These are phyloP conservation scores for Sporothrix mexicana DNA, from an alignment of 2,329 filamentous ascomycete species.

Conservation along the genomic window DNA sequence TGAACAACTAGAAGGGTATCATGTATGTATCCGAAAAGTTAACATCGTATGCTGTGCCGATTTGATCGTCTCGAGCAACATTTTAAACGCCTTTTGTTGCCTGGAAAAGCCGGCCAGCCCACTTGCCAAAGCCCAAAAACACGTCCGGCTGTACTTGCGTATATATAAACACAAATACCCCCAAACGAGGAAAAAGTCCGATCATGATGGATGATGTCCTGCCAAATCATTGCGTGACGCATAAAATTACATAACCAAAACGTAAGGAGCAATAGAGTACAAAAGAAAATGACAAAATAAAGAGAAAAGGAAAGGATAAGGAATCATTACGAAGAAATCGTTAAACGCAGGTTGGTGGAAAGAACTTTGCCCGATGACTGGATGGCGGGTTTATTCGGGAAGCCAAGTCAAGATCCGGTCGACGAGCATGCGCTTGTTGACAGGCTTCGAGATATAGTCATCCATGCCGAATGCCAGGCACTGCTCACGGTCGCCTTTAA, in stretches of 20 bases:
- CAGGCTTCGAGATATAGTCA: slow-evolving; percentile 55
- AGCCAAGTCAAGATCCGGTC: slow-evolving; percentile 35
- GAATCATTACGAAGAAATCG: no score
- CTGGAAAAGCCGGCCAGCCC: not conserved
- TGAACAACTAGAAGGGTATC: slow-evolving; percentile 6
- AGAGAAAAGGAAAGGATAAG: not conserved
- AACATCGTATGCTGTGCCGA: not conserved
- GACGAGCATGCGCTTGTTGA: slow-evolving; percentile 40
- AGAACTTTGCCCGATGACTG: not conserved
- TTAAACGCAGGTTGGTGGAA: no score
- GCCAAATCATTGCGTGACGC: not conserved
- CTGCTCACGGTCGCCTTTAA: slow-evolving; percentile 60
- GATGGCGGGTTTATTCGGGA: slow-evolving; percentile 7
- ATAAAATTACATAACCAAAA: not conserved
- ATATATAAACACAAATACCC: not conserved
- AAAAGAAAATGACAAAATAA: not conserved
- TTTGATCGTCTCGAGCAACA: not conserved
- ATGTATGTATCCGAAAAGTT: not conserved
- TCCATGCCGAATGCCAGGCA: slow-evolving; percentile 62
- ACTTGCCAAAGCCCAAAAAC: not conserved
- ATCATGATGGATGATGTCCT: not conserved
- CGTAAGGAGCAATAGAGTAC: not conserved
- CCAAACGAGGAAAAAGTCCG: not conserved
- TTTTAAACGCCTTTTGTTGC: not conserved
- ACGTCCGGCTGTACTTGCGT: not conserved